Evolutionary conservation across 2,329 filamentous ascomycete species (phyloP).

Genomic region (Rhexocercosporidium sp.): DNA sequence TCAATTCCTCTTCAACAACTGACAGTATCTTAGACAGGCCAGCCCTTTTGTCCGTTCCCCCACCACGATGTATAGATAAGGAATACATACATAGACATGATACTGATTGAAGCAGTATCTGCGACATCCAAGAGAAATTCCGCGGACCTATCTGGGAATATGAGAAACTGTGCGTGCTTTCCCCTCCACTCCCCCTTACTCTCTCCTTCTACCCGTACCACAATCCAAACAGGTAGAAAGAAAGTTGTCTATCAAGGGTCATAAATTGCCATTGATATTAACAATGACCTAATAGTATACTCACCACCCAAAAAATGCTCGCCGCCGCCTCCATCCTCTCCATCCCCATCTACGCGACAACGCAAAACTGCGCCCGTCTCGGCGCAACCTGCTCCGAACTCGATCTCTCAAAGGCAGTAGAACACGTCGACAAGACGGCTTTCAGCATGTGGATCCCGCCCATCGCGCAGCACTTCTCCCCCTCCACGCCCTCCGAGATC

Average conservation of each 20-base stretch:
- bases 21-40: conserved; percentile 24
- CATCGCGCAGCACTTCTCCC: conserved; percentile 52
- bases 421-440: conserved; percentile 80
- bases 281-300: conserved; percentile 53
- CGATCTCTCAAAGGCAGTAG: conserved; percentile 53
- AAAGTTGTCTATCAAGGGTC: neutral
- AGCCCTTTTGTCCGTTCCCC: conserved; percentile 33
- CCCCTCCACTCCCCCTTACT: neutral
- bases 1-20: neutral
- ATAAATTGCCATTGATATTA: neutral
- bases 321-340: conserved; percentile 66
- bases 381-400: conserved; percentile 82
- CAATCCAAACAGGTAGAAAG: neutral
- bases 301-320: conserved; percentile 72
- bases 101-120: conserved; percentile 64
- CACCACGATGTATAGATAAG: neutral
- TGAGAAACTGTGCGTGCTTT: conserved; percentile 69
- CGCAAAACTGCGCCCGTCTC: conserved; percentile 79
- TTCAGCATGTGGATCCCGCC: conserved; percentile 88
- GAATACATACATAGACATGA: neutral
- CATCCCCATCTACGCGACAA: conserved; percentile 85
- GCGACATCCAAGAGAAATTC: conserved; percentile 95
- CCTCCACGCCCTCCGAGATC: conserved; percentile 56
- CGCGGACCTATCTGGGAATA: conserved; percentile 83
- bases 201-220: conserved; percentile 11